Conservation (phyloP, 2,329 filamentous ascomycete genomes). For the Graphiopsis chlorocephala region DNA sequence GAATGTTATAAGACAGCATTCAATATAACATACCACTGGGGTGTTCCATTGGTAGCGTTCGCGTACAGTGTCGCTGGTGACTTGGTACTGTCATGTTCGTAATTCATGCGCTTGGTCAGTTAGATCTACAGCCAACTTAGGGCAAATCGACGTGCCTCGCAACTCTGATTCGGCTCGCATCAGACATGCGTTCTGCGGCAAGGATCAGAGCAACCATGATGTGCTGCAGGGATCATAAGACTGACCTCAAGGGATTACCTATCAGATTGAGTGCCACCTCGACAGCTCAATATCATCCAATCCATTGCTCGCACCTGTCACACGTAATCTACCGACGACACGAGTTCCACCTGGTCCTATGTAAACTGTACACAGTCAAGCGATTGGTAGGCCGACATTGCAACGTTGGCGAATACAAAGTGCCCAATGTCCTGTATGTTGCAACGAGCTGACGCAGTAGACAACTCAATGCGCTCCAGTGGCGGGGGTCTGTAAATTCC, state of each 20-base stretch:
- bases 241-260: not conserved
- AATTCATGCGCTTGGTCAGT: not conserved
- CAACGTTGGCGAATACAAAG: not conserved
- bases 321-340: not conserved
- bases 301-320: not conserved
- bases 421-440: not conserved
- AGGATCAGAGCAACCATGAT: conserved; percentile 4
- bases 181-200: not conserved
- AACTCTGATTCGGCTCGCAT: not conserved
- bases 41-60: not conserved
- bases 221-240: not conserved
- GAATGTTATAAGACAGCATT: not conserved
- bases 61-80: not conserved
- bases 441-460: not conserved
- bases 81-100: not conserved
- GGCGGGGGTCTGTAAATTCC: conserved; percentile 7
- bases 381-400: not conserved
- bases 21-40: not conserved
- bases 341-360: not conserved
- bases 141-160: not conserved
- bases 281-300: not conserved
- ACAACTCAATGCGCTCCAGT: not conserved
- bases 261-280: not conserved
- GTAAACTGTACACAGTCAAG: not conserved
- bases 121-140: not conserved